phyloP scores from a whole-genome alignment of 75 land plant species.

The Selaginella tamariscina region DNA sequence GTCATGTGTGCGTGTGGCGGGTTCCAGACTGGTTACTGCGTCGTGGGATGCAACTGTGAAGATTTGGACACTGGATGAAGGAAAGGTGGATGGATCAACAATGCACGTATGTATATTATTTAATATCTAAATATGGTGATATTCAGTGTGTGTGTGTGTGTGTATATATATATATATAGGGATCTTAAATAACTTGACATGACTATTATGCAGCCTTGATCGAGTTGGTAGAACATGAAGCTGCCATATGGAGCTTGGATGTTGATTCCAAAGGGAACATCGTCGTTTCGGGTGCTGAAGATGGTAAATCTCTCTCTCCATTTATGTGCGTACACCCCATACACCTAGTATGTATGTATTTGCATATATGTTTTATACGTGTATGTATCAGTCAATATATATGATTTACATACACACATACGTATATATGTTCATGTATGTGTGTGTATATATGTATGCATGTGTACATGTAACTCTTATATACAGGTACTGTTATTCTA shows the following conservation, averaged over 20 bases:
- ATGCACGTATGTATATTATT: neutral
- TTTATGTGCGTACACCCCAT: neutral
- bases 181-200: too few species aligned
- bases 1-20: constrained; percentile 24
- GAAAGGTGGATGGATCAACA: constrained; percentile 29
- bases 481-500: constrained; percentile 24
- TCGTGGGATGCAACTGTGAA: constrained; percentile 41
- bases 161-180: too few species aligned
- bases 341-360: neutral
- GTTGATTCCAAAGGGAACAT: constrained; percentile 22
- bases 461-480: neutral
- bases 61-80: constrained; percentile 34
- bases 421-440: neutral
- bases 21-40: constrained; percentile 25
- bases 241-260: constrained; percentile 31
- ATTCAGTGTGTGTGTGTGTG: too few species aligned
- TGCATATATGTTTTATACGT: neutral
- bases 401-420: neutral
- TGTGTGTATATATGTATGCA: neutral
- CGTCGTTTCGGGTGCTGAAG: constrained; percentile 37
- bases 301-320: constrained; percentile 23
- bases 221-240: constrained; percentile 39
- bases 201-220: constrained; percentile 14
- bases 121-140: neutral
- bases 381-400: too few species aligned